Evolutionary conservation across 208 protist genomes (phyloP), one percentile per base, ranked within the genome.

Genomic region (Endotrypanum monterogeii): DNA sequence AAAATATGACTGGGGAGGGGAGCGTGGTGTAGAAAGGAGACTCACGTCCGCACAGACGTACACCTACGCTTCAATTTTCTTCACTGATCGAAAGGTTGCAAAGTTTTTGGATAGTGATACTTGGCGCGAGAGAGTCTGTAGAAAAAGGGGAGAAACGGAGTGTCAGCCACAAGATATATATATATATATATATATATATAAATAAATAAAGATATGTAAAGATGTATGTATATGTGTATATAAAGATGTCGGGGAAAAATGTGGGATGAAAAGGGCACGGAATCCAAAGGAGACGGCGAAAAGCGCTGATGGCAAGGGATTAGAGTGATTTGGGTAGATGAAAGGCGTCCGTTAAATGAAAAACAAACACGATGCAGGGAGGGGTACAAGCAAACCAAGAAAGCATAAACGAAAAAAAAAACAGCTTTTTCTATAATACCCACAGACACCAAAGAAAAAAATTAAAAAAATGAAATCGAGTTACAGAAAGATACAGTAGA

Each of bases 71-170:
- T 35, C 28, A 20, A 32, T 39, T 62, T 39, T 62, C n/a, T 62
- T 37, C 30, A 39, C 14, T 23, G 16, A 62, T 48, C 44, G 44
- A 62, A 39, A 41, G 56, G 12, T 41, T 6, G 28, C n/a, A 16
- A 41, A 39, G 30, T 41, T 62, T 39, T 62, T 62, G 20, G 56
- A 62, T 62, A 18, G 56, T 16, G 56, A 39, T 62, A 62, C 56
- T 37, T 35, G 32, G n/a, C n/a, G n/a, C n/a, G n/a, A n/a, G n/a
- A n/a, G 12, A 16, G 54, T 20, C 39, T 62, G 30, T 9, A 62
- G 35, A 39, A 18, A 20, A 23, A 30, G 2, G 12, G 8, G 56
- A 20, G 30, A 32, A 11, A 30, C 12, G 44, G 12, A 48, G 44
- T 14, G 44, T 48, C 44, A 48, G 44, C 44, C 44, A 48, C 44